Percentiles rank a stretch among this genome's conserved stretches.
Conservation (phyloP, 345 rosid species). For the Boechera retrofracta region DNA sequence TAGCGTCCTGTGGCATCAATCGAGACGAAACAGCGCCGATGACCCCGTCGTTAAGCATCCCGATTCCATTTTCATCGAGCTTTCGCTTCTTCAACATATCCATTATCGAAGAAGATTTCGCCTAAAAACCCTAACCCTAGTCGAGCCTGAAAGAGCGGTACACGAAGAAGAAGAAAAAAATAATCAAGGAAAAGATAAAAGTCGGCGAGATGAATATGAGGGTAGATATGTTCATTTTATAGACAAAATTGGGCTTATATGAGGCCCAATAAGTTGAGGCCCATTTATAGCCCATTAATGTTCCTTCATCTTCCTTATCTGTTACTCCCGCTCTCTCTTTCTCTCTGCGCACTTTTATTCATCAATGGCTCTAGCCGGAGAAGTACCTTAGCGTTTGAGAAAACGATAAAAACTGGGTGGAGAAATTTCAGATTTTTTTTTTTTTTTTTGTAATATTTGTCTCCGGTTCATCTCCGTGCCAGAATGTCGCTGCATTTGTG, state of each 20-base stretch:
- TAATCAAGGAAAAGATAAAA: neutral
- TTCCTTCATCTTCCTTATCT: constrained; percentile 37
- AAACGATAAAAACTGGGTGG: neutral
- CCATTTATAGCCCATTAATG: constrained; percentile 13
- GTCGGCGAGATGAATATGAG: neutral
- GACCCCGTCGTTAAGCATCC: constrained; percentile 27
- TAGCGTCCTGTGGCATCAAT: constrained; percentile 57
- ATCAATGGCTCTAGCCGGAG: constrained; percentile 29
- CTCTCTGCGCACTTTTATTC: constrained; percentile 3
- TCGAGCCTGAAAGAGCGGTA: neutral
- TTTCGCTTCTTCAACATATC: constrained; percentile 68
- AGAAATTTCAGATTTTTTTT: neutral
- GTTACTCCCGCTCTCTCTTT: constrained; percentile 19
- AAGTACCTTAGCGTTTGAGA: constrained; percentile 4
- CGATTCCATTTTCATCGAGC: constrained; percentile 63
- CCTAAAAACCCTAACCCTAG: constrained; percentile 56
- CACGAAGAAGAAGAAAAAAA: neutral
- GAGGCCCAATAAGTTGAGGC: neutral
- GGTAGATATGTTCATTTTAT: neutral
- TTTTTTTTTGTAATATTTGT: too few relatives aligned
- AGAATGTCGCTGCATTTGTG: constrained; percentile 41
- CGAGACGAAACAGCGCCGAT: constrained; percentile 31
- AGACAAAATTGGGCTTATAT: neutral
- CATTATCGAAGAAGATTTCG: constrained; percentile 38
- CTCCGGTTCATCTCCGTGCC: neutral